A percentile compares a stretch with the other conserved stretches of the same genome.
phyloP scores from a whole-genome alignment of 2,329 filamentous ascomycete species.

The Chlorencoelia australis region DNA sequence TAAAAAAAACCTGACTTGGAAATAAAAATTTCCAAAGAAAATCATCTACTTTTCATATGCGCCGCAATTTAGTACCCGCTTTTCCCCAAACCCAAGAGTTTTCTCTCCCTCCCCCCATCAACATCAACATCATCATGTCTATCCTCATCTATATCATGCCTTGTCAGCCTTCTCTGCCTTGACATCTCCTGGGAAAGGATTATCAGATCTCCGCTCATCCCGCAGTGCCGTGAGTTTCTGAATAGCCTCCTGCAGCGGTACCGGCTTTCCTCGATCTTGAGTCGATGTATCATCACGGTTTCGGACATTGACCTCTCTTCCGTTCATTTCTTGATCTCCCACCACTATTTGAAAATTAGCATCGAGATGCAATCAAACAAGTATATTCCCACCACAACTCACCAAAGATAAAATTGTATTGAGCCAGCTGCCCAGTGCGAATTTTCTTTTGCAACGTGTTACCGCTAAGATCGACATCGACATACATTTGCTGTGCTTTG shows the following conservation, averaged over 20 bases:
- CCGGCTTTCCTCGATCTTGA: slow-evolving; percentile 50
- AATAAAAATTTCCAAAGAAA: too few relatives aligned
- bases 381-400: slow-evolving; percentile 26
- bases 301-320: slow-evolving; percentile 51
- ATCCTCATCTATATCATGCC: not conserved
- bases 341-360: slow-evolving; percentile 37
- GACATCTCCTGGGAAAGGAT: slow-evolving; percentile 28
- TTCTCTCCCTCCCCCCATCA: too few relatives aligned
- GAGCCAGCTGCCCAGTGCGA: slow-evolving; percentile 65
- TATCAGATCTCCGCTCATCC: slow-evolving; percentile 32
- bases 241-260: slow-evolving; percentile 46
- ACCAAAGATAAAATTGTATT: slow-evolving; percentile 80
- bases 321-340: slow-evolving; percentile 50
- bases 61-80: too few relatives aligned
- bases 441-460: slow-evolving; percentile 90
- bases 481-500: slow-evolving; percentile 57
- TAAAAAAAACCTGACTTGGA: too few relatives aligned
- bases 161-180: not conserved
- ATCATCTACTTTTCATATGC: too few relatives aligned
- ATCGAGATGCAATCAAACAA: not conserved
- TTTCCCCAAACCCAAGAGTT: too few relatives aligned
- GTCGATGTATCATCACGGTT: slow-evolving; percentile 53
- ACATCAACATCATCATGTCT: not conserved
- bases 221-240: slow-evolving; percentile 44
- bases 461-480: slow-evolving; percentile 60